Evolutionary conservation across 345 rosid species (phyloP), one percentile per base, ranked within the genome.

Genomic region (Brassica juncea): DNA sequence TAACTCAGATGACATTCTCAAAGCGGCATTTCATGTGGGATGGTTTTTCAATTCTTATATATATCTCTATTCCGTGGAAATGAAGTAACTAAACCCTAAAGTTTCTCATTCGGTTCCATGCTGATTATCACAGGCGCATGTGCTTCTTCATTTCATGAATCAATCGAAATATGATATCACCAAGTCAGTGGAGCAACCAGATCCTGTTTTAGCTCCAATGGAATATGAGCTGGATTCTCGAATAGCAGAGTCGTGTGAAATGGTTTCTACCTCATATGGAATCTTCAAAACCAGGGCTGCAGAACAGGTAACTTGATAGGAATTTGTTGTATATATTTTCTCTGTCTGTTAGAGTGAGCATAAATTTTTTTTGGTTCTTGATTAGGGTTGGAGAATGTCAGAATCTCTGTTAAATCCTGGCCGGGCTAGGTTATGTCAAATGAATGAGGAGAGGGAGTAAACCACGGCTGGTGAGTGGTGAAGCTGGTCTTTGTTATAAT

Each of bases 371-470:
- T 59, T 23, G 14, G 1, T 59, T 59, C 31, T 59, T 59, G 31
- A 77, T 75, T 84, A 94, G 99, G 99, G 97, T 16, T 94, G 99
- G 97, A 87, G 85, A 73, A 94, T 94, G 95, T 92, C 97, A 23
- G 97, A 94, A 66, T 88, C 94, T 10, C 89, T 89, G 73, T 94
- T 94, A 28, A 94, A 94, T 84, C 97, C 97, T 3, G 97, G 97
- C 23, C 89, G 93, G 66, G 97, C 97, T 44, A 88, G 99, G 73
- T 79, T 92, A 64, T 86, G 74, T 70, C 76, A 66, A 65, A 64
- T 60, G 47, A 28, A 71, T 55, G 84, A 78, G 75, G 80, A 52
- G 28, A 25, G 34, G 27, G 62, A 83, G 74, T 75, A 67, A 67
- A 80, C 76, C 78, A 63, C 4, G 78, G 62, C 19, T 21, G 23